Conservation (phyloP, 352 stramenopile genomes). For the Pythium dissotocum region DNA sequence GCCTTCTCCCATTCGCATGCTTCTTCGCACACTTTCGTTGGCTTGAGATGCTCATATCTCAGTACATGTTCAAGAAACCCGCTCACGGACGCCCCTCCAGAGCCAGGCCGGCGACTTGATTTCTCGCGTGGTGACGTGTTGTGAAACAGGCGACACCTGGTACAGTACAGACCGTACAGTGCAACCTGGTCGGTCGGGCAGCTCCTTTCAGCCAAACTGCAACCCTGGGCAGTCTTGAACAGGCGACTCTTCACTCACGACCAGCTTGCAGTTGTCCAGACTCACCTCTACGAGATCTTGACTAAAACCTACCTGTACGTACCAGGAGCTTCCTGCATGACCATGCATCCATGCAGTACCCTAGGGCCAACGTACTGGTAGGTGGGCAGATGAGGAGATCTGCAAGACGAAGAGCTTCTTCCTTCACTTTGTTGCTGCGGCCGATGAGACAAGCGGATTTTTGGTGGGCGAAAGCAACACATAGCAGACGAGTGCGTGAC, state of each 20-base stretch:
- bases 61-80: too few species aligned
- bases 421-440: neutral
- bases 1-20: neutral
- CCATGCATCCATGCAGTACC: too few species aligned
- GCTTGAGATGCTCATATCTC: too few species aligned
- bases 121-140: neutral
- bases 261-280: neutral
- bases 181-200: neutral
- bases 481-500: neutral
- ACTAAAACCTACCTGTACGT: too few species aligned
- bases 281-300: neutral
- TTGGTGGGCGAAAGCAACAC: neutral
- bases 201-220: neutral
- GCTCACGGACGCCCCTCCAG: neutral
- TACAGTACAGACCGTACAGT: too few species aligned
- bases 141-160: neutral
- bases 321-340: too few species aligned
- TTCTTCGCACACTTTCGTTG: neutral
- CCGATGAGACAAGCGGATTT: neutral
- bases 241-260: too few species aligned
- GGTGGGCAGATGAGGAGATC: too few species aligned
- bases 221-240: neutral
- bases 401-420: neutral
- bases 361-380: too few species aligned
- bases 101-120: constrained; percentile 6